Conservation (phyloP, 2,329 filamentous ascomycete genomes). For the Epichloe baconii region DNA sequence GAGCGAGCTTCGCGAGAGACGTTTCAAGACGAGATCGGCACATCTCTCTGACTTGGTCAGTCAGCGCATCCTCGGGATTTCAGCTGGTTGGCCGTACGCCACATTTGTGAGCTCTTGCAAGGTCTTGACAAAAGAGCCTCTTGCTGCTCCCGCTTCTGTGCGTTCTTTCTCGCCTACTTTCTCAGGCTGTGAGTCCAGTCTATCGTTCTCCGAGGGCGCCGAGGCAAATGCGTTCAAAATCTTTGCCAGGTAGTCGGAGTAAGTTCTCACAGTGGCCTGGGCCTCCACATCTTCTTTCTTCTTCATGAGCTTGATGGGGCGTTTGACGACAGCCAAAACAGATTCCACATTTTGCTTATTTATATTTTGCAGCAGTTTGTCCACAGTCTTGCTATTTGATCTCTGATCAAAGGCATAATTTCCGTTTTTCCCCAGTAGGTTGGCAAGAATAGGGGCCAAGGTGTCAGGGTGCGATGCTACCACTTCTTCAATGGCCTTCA, state of each 20-base stretch:
- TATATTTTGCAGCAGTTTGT: constrained; percentile 53
- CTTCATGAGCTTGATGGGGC: constrained; percentile 24
- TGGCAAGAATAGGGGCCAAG: constrained; percentile 47
- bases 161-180: constrained; percentile 4
- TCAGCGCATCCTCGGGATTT: constrained; percentile 31
- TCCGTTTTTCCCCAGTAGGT: constrained; percentile 57
- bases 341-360: constrained; percentile 41
- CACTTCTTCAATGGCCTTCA: constrained; percentile 56
- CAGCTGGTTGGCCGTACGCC: constrained; percentile 37
- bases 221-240: constrained; percentile 28
- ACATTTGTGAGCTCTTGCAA: constrained; percentile 41
- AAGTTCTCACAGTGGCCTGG: constrained; percentile 29
- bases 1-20: constrained; percentile 44
- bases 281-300: constrained; percentile 16
- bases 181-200: not conserved
- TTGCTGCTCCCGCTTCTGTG: constrained; percentile 16
- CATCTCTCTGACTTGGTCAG: constrained; percentile 38
- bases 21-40: constrained; percentile 45
- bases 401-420: constrained; percentile 72
- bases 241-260: constrained; percentile 41
- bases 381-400: constrained; percentile 75
- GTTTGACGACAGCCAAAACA: constrained; percentile 34
- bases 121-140: constrained; percentile 21
- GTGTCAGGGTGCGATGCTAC: constrained; percentile 48
- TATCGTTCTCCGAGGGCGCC: constrained; percentile 1